Evolutionary conservation across 306 rosid species (phyloP).

Genomic region (Datisca glomerata): DNA sequence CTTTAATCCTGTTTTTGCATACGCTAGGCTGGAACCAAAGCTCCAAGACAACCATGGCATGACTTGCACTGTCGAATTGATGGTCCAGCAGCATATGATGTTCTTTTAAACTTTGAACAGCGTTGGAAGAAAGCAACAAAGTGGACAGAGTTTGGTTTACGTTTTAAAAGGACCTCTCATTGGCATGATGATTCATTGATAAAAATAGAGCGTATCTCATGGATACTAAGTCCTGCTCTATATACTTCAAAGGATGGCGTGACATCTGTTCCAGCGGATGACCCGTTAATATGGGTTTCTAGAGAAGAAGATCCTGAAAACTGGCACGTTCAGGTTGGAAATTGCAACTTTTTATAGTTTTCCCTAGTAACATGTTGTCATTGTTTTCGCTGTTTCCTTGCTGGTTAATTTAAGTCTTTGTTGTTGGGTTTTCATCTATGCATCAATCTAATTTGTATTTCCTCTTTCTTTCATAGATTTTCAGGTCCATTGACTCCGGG

Average conservation of each 20-base stretch:
- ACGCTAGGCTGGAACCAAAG: constrained; percentile 57
- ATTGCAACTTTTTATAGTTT: constrained; percentile 7
- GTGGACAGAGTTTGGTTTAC: constrained; percentile 68
- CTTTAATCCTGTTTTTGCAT: constrained; percentile 9
- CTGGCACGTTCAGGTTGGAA: constrained; percentile 95
- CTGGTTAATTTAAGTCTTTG: constrained; percentile 7
- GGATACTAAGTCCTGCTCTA: constrained; percentile 70
- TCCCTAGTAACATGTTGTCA: constrained; percentile 7
- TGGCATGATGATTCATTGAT: constrained; percentile 77
- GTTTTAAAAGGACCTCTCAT: constrained; percentile 33
- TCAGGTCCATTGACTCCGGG: constrained; percentile 91
- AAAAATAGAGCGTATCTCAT: constrained; percentile 74
- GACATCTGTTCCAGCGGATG: constrained; percentile 53
- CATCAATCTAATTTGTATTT: constrained; percentile 10
- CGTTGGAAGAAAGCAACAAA: constrained; percentile 75
- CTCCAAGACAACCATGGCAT: constrained; percentile 98
- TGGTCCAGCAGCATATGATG: constrained; percentile 94
- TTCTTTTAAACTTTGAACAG: constrained; percentile 90
- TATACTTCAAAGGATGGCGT: constrained; percentile 7
- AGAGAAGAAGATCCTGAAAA: constrained; percentile 53
- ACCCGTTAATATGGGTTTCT: constrained; percentile 36
- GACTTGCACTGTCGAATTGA: constrained; percentile 89
- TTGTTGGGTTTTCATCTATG: constrained; percentile 10
- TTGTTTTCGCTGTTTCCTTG: background rate
- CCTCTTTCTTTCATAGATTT: constrained; percentile 40